Base-by-base conservation (phyloP, 306 rosid species). In the Dalbergia cultrata region DNA sequence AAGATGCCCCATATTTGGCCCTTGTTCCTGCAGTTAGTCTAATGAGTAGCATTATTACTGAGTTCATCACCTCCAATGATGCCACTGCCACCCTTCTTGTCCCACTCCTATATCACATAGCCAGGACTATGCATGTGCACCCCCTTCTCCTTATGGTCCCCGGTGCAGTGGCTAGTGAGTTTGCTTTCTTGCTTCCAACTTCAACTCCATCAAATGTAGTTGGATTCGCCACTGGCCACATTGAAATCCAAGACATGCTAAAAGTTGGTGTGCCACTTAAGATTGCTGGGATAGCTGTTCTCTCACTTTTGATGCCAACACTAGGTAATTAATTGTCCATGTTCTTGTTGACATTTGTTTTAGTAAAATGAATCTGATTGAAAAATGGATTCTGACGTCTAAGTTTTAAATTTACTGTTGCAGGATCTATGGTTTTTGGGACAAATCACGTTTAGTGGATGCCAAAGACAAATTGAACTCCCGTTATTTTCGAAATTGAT, bases 101-200 rank as follows among this genome's bases (percentile, higher is more conserved):
- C 34, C 93, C 98, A 9, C 83, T 93, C 9, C 74, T 93, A 0
- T 86, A 78, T 79, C 97, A 91, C 64, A 84, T 93, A 8, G 93
- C 94, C 7, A 86, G 72, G 62, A 81, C 76, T 22, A 93, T 91
- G 95, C 92, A 76, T 53, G 83, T 93, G 6, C 92, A 91, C 31
- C 98, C 98, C 1, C 90, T 93, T 37, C 85, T 90, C 34, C 90
- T 93, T 7, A 83, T 93, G 93, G 53, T 93, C 35, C 98, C 97
- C 0, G 95, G 98, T n/a, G 92, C 98, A 58, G 81, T 93, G 16
- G 91, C 95, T 1, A 79, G 91, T 0, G 95, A 91, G 78, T 90
- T 93, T 72, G 84, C 98, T 22, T 90, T 67, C 94, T 70, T 87
- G 80, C 89, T 93, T 14, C 98, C 98, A 5, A 91, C 97, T 4